Evolutionary conservation across 148 eudicot species (phyloP), one percentile per base, ranked within the genome.

Genomic region (Fagopyrum homotropicum): DNA sequence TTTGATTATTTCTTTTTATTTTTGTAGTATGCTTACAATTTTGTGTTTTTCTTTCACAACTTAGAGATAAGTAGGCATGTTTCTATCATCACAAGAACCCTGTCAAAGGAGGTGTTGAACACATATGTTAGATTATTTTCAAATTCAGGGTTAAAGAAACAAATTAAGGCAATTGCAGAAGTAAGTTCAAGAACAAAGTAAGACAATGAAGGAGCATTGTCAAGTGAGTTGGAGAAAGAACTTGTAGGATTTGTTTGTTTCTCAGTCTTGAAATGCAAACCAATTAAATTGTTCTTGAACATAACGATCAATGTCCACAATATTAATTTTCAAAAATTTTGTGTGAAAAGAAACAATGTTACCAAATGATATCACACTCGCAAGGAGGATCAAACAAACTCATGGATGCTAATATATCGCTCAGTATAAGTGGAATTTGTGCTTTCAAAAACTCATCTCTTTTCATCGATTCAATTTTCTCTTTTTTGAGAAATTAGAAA

Each of bases 361-460:
- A n/a, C n/a, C n/a, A n/a, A n/a, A n/a, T 86, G 73, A 96, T 92
- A 81, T 96, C 91, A 85, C 96, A 96, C 4, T 88, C 94, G 76
- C 79, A 92, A 61, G 99, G 99, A 71, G 84, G 86, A 78, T 96
- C 99, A 77, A 90, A 87, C 82, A 96, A 81, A 63, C 99, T 98
- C 98, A 96, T 96, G 30, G 90, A 83, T 45, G 86, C 80, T 78
- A 96, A 81, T 75, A 96, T 82, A 80, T 90, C 98, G 68, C 90
- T 80, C 47, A 98, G 97, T 69, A 95, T 92, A 82, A 78, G 92
- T n/a, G 81, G 75, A 72, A 81, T 77, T 72, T 92, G 91, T 75
- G 79, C 81, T 84, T 90, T 92, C 45, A 90, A 78, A 80, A 96
- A 96, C 50, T 90, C 90, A 70, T 96, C 99, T 44, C 99, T 81